Evolutionary conservation across 495 filamentous ascomycete species (phyloP), one percentile per base, ranked within the genome.

Genomic region (Daldinia childiae): DNA sequence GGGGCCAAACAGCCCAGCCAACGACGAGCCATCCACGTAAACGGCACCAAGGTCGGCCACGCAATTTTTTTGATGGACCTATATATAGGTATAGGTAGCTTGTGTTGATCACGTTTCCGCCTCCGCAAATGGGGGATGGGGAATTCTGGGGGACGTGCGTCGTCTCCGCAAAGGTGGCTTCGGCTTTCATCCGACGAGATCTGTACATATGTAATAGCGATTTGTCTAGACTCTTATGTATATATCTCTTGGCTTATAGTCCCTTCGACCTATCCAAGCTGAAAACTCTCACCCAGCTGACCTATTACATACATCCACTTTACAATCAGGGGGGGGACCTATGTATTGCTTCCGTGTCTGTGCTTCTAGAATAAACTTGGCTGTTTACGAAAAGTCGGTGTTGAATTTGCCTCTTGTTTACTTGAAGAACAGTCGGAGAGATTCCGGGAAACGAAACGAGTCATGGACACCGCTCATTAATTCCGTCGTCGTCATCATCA

Each of bases 71-170:
- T 4, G 43, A 48, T 39, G 55, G 50, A 19, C 14, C 61, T 64
- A 56, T 64, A 56, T 63, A 62, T 54, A n/a, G n/a, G n/a, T n/a
- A n/a, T n/a, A n/a, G n/a, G n/a, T n/a, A 63, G 55, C 55, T 21
- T 34, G 60, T 38, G 45, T 63, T 54, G 41, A 34, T 52, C 60
- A 34, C 29, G 32, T 48, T 48, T 21, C 45, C 45, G 60, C 45
- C 60, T 62, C 50, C 17, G 61, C 61, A 50, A 64, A 64, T 64
- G 50, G 41, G 50, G 50, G 1, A 56, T 56, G 34, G 41, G 50
- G 50, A 6, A 27, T 21, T 38, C 19, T 38, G 30, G 34, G 34
- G 55, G 19, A 58, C 52, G 30, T 34, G 55, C 30, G 34, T 14
- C 19, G 17, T 36, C 34, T 38, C 34, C 19, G 30, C 29, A 19